Evolutionary conservation across 2,329 filamentous ascomycete species (phyloP).

Genomic region (Monosporascus sp.): DNA sequence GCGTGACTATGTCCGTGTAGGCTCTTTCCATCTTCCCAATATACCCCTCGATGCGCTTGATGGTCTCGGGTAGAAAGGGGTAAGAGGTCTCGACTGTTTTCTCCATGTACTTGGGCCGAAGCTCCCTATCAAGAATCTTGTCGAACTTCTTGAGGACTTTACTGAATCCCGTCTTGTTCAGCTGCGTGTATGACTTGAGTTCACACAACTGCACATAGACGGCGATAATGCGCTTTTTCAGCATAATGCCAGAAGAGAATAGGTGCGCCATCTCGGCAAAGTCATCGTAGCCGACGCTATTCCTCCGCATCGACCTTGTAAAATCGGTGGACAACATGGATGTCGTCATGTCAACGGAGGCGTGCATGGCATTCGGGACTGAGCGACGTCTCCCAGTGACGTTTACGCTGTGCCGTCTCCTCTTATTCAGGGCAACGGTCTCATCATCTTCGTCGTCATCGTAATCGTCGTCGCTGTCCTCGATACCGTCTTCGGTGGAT

Average conservation of each 20-base stretch:
- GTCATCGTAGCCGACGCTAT: conserved; percentile 69
- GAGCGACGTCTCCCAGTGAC: conserved; percentile 33
- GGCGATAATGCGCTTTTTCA: conserved; percentile 86
- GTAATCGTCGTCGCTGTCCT: conserved; percentile 50
- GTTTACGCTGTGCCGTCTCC: conserved; percentile 34
- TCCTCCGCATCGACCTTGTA: conserved; percentile 50
- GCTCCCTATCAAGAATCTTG: conserved; percentile 81
- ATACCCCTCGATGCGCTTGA: conserved; percentile 63
- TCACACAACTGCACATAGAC: conserved; percentile 92
- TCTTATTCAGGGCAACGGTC: conserved; percentile 46
- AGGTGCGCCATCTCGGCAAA: conserved; percentile 69
- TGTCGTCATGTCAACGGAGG: conserved; percentile 51
- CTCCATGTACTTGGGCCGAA: conserved; percentile 73
- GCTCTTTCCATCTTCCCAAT: conserved; percentile 71
- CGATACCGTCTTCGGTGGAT: conserved; percentile 52
- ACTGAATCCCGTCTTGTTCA: conserved; percentile 93
- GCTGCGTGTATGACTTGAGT: conserved; percentile 89
- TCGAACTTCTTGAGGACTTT: conserved; percentile 99
- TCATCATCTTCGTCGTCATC: conserved; percentile 37
- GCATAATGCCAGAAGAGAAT: conserved; percentile 66
- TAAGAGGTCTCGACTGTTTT: conserved; percentile 71
- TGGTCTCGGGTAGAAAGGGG: conserved; percentile 71
- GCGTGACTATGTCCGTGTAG: conserved; percentile 78
- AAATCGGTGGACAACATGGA: conserved; percentile 49
- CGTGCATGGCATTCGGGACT: conserved; percentile 30